These are phyloP conservation scores for Akanthomyces dipterigenus DNA, from an alignment of 2,329 filamentous ascomycete genomes.

Conservation along the genomic window DNA sequence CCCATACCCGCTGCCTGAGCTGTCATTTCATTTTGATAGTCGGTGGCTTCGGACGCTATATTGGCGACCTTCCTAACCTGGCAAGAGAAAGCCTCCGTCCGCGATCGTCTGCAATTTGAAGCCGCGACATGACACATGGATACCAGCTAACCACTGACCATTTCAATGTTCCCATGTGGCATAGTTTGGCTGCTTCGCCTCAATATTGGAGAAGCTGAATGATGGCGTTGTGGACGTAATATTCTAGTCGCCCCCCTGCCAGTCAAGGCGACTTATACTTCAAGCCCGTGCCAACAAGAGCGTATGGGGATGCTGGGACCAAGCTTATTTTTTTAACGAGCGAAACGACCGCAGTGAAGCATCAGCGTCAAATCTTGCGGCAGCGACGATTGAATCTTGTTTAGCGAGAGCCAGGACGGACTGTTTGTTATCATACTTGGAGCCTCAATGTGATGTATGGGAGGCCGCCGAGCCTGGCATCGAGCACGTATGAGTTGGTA, in stretches of 20 bases:
- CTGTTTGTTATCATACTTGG: background rate
- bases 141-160: background rate
- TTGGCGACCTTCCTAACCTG: conserved; percentile 1
- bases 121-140: background rate
- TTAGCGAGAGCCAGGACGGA: no score
- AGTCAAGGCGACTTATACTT: background rate
- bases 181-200: background rate
- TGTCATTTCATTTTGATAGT: background rate
- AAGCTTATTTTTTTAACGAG: no score
- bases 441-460: background rate
- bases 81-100: background rate
- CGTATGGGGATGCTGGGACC: background rate
- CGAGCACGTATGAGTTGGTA: no score
- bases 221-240: background rate
- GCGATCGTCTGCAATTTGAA: background rate
- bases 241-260: background rate
- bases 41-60: background rate
- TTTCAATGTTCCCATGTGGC: background rate
- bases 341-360: no score
- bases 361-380: no score
- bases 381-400: no score
- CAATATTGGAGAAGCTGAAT: background rate
- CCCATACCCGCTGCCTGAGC: background rate
- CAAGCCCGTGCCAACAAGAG: background rate
- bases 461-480: background rate